Evolutionary conservation across 2,329 filamentous ascomycete genomes (phyloP), one percentile per base, ranked within the genome.

Genomic region (Tolypocladium paradoxum): DNA sequence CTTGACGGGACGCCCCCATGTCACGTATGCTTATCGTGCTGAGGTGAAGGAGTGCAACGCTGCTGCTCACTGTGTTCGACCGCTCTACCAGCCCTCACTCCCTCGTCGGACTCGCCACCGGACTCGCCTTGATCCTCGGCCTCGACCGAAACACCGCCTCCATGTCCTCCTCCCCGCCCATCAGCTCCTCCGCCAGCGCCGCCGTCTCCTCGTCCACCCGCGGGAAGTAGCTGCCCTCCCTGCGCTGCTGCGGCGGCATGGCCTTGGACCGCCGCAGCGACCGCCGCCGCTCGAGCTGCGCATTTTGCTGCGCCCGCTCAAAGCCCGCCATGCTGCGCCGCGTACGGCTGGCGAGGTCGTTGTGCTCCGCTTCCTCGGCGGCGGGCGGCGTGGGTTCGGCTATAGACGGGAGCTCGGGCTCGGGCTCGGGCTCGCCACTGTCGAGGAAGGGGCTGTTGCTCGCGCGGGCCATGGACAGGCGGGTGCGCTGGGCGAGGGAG

Each of bases 91-190:
- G n/a, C 11, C 40, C 16, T 27, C 63, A 70, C 29, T 69, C 65
- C 54, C 66, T 71, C 6, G 64, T 69, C 2, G 78, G 78, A 53
- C 73, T 79, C 9, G 73, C 71, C 2, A 83, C 66, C 2, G 90
- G 90, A 65, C 90, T 95, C 12, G 81, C 81, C 58, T 85, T 84
- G 59, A 96, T 82, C 67, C 84, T 87, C 0, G 91, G 91, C 58
- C 91, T 72, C 57, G 88, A 91, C 70, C 85, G 88, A 66, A 96
- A 96, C 1, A 96, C 85, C 29, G 85, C 86, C 55, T 87, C 85
- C 67, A 90, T 87, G 55, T 95, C 89, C 58, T 89, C 84, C 52
- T 84, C 78, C 9, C 24, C 24, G 18, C 55, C 77, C 53, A 95
- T 83, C 40, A 95, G 70, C 57, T 85, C 79, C 62, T 92, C 85